Evolutionary conservation across 495 filamentous ascomycete species (phyloP).

Genomic region (Pseudevernia furfuracea): DNA sequence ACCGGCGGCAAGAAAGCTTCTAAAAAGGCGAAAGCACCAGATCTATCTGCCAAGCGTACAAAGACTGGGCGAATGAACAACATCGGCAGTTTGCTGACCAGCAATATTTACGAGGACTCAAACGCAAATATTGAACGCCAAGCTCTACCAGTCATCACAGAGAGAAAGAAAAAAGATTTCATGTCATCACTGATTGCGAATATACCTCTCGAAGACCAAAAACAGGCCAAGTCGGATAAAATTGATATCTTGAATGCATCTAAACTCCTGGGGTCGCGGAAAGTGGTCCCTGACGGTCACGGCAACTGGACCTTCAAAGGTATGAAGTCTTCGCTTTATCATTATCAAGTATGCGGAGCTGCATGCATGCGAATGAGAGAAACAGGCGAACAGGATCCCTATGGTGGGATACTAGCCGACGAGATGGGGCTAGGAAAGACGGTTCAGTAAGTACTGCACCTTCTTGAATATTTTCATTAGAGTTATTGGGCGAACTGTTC

Average conservation of each 20-base stretch:
- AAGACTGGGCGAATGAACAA: conserved; percentile 13
- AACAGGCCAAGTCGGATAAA: conserved; percentile 15
- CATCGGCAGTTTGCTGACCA: background rate
- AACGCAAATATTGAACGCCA: conserved; percentile 12
- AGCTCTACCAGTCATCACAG: background rate
- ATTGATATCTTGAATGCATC: conserved; percentile 13
- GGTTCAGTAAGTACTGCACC: no score
- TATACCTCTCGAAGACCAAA: conserved; percentile 11
- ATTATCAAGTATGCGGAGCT: conserved; percentile 23
- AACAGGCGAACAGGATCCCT: background rate
- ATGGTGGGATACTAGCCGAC: conserved; percentile 33
- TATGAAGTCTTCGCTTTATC: conserved; percentile 16
- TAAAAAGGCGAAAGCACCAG: background rate
- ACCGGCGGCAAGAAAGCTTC: conserved; percentile 9
- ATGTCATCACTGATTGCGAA: conserved; percentile 9
- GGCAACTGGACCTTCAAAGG: conserved; percentile 20
- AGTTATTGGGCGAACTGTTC: no score
- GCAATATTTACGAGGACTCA: conserved; percentile 23
- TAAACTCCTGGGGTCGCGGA: background rate
- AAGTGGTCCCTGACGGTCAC: background rate
- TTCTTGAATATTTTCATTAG: no score
- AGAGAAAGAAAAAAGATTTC: conserved; percentile 19
- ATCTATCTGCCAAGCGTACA: background rate
- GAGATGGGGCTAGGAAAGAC: conserved; percentile 62
- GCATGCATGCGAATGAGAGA: conserved; percentile 21